Base-by-base conservation (phyloP, 352 stramenopile genomes). In the Globisporangium rhizosaccharum region DNA sequence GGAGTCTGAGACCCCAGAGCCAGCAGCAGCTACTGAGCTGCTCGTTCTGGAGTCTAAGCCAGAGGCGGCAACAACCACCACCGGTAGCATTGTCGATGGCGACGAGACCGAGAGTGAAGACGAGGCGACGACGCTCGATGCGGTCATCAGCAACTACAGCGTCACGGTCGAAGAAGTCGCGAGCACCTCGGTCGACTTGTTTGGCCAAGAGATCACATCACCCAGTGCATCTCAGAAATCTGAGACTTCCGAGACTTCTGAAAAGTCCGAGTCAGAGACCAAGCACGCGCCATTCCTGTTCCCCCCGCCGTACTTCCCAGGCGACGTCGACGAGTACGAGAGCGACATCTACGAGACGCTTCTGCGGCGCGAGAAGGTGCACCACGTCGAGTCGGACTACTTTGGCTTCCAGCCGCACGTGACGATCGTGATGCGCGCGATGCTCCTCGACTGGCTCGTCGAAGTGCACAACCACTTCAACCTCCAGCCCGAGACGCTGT, bases 391-490 rank as follows among this genome's bases (percentile, higher is more conserved):
- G 47, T 63, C 72, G 33, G 69, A 87, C 54, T 75, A 82, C 59
- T 85, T 83, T 54, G 53, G 63, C 44, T 63, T 72, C 51, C 77
- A 87, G 62, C 68, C 75, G 36, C 65, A 76, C 25, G 49, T 92
- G 51, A 80, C 66, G 3, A 57, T 65, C 20, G 75, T 79, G 51
- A 92, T 90, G 82, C 80, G 82, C 6, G 56, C 71, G 25, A 80
- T 87, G 56, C 80, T 92, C 47, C 62, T 94, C 39, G 78, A 92
- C 60, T 92, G 82, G 84, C 70, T 94, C 15, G 70, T 92, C 41
- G 97, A 99, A 68, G 96, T 99, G 37, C 97, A 99, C 79, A 72
- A 98, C 47, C 98, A 98, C 63, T 99, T 99, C 73, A 97, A 99
- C 70, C 87, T 99, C 11, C 72, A 96, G 54, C 81, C 90, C 7